phyloP scores from a whole-genome alignment of 768 basidiomycete species.

The Termitomyces sp. region DNA sequence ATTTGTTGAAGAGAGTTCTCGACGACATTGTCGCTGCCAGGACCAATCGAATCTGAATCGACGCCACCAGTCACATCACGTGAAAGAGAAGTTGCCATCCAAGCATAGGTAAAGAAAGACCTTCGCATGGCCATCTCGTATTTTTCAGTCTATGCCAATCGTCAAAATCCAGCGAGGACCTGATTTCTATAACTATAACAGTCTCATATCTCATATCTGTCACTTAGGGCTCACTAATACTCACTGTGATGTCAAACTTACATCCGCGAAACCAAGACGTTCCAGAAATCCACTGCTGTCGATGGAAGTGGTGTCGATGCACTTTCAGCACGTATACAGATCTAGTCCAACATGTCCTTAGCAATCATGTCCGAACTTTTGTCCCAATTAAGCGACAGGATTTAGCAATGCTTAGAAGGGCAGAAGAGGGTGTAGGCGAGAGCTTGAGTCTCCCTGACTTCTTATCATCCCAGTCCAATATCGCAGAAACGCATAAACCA shows the following conservation, averaged over 20 bases:
- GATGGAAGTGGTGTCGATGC: constrained; percentile 50
- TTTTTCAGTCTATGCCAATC: neutral
- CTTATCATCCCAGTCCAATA: constrained; percentile 1
- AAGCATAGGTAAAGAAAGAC: constrained; percentile 4
- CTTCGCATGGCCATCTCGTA: neutral
- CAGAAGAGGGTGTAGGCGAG: constrained; percentile 40
- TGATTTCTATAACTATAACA: neutral
- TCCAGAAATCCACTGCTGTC: constrained; percentile 29
- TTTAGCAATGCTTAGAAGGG: constrained; percentile 34
- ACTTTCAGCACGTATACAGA: constrained; percentile 31
- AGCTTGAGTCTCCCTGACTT: constrained; percentile 22
- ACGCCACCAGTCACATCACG: constrained; percentile 11
- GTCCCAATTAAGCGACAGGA: constrained; percentile 40
- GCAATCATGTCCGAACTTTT: constrained; percentile 40
- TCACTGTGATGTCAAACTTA: neutral
- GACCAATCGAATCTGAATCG: neutral
- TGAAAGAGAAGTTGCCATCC: neutral
- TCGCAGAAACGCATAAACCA: neutral
- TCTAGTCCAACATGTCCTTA: constrained; percentile 40
- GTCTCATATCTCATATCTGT: neutral
- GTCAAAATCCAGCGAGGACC: neutral
- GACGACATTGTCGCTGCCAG: constrained; percentile 8
- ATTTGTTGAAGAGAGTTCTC: constrained; percentile 25
- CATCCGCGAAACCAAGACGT: constrained; percentile 4
- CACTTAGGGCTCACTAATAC: neutral